Evolutionary conservation across 495 filamentous ascomycete genomes (phyloP), one percentile per base, ranked within the genome.

Genomic region (Aspergillus nidulans): DNA sequence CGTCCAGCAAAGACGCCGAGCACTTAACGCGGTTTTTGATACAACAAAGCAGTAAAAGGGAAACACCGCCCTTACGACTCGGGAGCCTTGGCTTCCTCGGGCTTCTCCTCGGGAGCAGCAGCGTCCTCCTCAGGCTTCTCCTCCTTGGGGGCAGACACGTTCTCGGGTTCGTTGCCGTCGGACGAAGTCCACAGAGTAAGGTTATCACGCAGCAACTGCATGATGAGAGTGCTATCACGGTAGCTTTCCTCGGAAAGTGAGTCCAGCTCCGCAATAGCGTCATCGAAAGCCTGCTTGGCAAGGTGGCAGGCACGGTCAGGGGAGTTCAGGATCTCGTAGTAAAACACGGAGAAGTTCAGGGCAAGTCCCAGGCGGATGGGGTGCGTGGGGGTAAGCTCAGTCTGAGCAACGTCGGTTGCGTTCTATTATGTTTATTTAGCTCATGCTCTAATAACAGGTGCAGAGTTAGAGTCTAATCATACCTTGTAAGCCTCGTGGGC

Each of bases 401-500:
- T 95, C 77, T 95, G 88, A 56, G 94, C 94, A 65, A 98, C 95
- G 65, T 97, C 95, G 80, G 94, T 98, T 63, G 94, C 94, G 77
- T 89, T 95, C 90, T 95, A 62, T 39, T 60, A 15, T 7, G 15
- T n/a, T 39, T 36, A 19, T 50, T 69, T 16, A 70, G 56, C 53
- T 47, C 10, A 20, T 30, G 23, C 20, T 32, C 26, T 34, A 12
- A 28, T 24, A 36, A 44, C 43, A 45, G 53, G 49, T 55, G 50
- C 10, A 13, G 2, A 6, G 30, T 56, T 48, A 28, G 18, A 48
- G 0, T 5, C 30, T 12, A 23, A 24, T 2, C 40, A 41, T 56
- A 95, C 94, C 89, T 98, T 97, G 88, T 98, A 98, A 39, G 94
- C 94, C 78, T 98, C 95, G 72, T 96, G 92, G 61, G 94, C 92